Base-by-base conservation (phyloP, 2,329 filamentous ascomycete species). In the Ceratocystis papillata region DNA sequence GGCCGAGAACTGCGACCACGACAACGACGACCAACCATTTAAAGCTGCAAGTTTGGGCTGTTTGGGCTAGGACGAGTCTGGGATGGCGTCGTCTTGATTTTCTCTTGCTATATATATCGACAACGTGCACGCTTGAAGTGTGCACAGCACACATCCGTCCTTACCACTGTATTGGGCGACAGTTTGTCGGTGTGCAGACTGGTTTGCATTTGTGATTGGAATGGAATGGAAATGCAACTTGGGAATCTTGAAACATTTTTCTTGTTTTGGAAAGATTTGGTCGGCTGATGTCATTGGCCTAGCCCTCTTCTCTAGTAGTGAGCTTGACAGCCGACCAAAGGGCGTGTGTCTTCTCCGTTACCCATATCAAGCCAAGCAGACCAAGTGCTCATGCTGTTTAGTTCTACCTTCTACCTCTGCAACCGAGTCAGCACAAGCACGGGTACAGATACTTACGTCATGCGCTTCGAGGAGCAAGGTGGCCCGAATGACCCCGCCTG, bases 261-360 rank as follows among this genome's bases (percentile, higher is more conserved):
- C 17, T 57, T 59, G 17, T 59, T 37, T 57, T 30, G 8, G n/a
- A 15, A 17, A 6, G 15, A 30, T 25, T 20, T 59, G 10, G 33
- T 59, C n/a, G 12, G 55, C 55, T 59, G 28, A 59, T 59, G 55
- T 59, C 55, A 59, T 59, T 59, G 28, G 37, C 12, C 12, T 15
- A 15, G 37, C 5, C 33, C 33, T 37, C 8, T 37, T 5, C 33
- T 10, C 33, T 10, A 12, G 33, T 37, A 37, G 33, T 57, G 10
- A 4, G 33, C 28, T 33, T 59, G 28, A n/a, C 17, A n/a, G 55
- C 53, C 53, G n/a, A 33, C 53, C 50, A 55, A 55, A 25, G 37
- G 10, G 37, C 37, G 37, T 41, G 37, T 41, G 12, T 41, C 37
- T 41, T 41, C 10, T 41, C 12, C 12, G 12, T 4, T 41, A 4